phyloP scores from a whole-genome alignment of 495 filamentous ascomycete genomes.

The Talaromyces nanjingensis region DNA sequence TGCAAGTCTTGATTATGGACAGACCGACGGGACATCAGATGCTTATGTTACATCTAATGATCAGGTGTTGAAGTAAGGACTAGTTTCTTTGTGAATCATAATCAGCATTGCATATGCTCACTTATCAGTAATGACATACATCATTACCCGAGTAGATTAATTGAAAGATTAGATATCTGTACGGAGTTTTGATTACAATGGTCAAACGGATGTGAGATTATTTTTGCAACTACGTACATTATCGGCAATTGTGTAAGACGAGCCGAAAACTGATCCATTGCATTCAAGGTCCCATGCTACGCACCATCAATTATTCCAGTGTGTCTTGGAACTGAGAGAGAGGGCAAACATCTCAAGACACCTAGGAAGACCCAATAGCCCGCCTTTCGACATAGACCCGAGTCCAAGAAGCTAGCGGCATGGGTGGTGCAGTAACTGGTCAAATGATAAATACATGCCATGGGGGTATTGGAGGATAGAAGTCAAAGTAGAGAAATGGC shows the following conservation, averaged over 20 bases:
- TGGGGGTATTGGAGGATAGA: neutral
- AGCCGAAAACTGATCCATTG: neutral
- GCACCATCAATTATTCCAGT: neutral
- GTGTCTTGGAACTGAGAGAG: neutral
- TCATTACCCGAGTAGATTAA: neutral
- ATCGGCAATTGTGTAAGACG: neutral
- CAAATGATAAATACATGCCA: neutral
- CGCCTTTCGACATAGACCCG: neutral
- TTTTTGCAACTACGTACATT: neutral
- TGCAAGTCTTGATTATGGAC: neutral
- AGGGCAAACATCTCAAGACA: neutral
- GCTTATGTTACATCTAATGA: neutral
- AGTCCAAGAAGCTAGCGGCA: neutral
- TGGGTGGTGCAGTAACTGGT: neutral
- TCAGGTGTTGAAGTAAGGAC: no score
- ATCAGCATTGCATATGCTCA: neutral
- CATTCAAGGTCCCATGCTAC: neutral
- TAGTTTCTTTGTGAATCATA: neutral
- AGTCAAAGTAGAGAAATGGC: neutral
- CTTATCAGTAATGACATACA: neutral
- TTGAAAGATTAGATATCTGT: neutral
- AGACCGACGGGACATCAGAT: neutral
- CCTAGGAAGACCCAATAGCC: neutral
- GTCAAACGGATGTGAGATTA: neutral
- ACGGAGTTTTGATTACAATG: neutral